Conservation (phyloP, 768 basidiomycete species). For the Termitomyces sp. region DNA sequence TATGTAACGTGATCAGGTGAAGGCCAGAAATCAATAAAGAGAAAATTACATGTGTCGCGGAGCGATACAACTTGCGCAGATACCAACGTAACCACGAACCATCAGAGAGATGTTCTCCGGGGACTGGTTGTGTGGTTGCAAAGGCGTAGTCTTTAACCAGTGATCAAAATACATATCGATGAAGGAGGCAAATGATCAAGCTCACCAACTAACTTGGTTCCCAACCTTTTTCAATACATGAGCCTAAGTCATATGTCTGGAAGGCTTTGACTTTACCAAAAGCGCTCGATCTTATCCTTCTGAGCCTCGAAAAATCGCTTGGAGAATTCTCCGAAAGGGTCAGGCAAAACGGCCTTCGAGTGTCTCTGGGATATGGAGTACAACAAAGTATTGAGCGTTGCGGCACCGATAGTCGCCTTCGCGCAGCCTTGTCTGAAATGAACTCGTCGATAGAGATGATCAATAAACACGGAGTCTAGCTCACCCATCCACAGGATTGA, state of each 20-base stretch:
- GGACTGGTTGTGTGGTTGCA: background rate
- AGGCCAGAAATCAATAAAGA: background rate
- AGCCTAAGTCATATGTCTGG: background rate
- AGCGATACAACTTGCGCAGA: background rate
- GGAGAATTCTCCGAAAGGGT: background rate
- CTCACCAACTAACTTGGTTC: background rate
- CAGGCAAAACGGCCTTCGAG: background rate
- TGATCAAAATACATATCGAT: background rate
- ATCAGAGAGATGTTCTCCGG: slow-evolving; percentile 1
- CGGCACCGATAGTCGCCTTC: slow-evolving; percentile 4
- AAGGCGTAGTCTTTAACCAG: background rate
- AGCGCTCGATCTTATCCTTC: slow-evolving; percentile 1
- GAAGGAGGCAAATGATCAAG: background rate
- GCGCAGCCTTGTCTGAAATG: background rate
- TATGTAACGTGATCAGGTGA: background rate
- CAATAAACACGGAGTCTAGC: background rate
- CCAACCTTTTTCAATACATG: background rate
- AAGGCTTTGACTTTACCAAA: background rate
- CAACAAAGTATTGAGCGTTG: background rate
- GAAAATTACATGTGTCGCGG: background rate
- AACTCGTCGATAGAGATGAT: background rate
- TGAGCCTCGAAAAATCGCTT: background rate
- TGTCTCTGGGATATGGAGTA: background rate
- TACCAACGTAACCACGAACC: slow-evolving; percentile 4
- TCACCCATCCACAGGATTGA: slow-evolving; percentile 12